Evolutionary conservation across 352 stramenopile species (phyloP), one percentile per base, ranked within the genome.

Genomic region (Phytophthora sp.): DNA sequence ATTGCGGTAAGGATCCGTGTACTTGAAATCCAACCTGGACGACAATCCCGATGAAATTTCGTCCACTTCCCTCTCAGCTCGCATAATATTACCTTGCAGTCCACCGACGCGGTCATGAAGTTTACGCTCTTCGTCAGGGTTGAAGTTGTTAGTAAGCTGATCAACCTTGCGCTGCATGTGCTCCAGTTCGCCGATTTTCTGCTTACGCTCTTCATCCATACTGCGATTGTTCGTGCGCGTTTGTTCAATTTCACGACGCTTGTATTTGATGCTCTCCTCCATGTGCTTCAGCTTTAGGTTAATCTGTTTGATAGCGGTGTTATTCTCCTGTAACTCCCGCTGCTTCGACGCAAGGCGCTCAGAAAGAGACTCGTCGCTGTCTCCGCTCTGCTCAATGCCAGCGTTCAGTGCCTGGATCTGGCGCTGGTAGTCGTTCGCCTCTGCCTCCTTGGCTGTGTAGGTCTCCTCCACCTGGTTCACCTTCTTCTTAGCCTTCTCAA

Each of bases 1-100:
- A 53, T 97, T 91, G 44, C 82, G 79, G 60, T 98, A 85, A 11
- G 97, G 97, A 60, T 99, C 96, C 15, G 83, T 91, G 76, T 98
- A 99, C 50, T 98, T 93, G 77, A 99, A 99, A 63, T 95, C 81
- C 39, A 99, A 81, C 23, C 96, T 84, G n/a, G 93, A 97, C n/a
- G 93, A 92, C 21, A 99, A 73, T 21, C 97, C 84, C 12, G 97
- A 93, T 11, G 89, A 94, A 3, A 98, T 80, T 42, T 93, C 95
- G 56, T 99, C 96, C 8, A 98, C 87, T 24, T 96, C 85, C 23
- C 97, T 89, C 51, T 94, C 86, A 46, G 81, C 84, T 8, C 61
- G 62, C 5, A 74, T 65, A 20, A 97, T 80, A 77, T 88, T 71
- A 38, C 88, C 73, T 73, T 93, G 46, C 75, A 94, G 45, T 20